Evolutionary conservation across 441 rosid genomes (phyloP).

Genomic region (Jatropha podagrica): DNA sequence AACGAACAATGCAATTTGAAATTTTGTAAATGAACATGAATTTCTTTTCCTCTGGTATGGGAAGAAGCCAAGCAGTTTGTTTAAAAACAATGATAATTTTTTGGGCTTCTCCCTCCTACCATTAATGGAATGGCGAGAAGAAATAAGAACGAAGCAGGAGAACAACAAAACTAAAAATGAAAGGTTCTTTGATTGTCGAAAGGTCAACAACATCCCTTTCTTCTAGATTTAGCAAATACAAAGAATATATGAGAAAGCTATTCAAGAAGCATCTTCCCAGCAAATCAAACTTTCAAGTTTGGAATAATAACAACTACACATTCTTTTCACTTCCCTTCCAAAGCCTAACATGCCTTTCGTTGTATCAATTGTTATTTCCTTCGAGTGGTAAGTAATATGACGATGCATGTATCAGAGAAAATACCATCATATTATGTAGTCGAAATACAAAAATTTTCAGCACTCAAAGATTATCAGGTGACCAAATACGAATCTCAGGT

Average conservation of each 20-base stretch:
- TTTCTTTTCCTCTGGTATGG: not conserved
- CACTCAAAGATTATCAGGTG: slow-evolving; percentile 1
- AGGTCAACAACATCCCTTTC: too few species aligned
- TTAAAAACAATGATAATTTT: too few species aligned
- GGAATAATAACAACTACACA: not conserved
- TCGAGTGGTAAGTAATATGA: too few species aligned
- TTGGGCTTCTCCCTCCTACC: too few species aligned
- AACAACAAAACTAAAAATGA: too few species aligned
- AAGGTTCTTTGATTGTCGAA: too few species aligned
- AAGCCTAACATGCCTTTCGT: too few species aligned
- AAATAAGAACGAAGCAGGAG: too few species aligned
- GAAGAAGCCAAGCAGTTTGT: not conserved
- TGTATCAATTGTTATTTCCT: not conserved
- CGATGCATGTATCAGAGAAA: slow-evolving; percentile 1
- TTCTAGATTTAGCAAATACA: too few species aligned
- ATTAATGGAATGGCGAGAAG: too few species aligned
- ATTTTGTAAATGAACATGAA: not conserved
- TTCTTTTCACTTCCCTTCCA: not conserved
- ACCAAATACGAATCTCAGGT: slow-evolving; percentile 56
- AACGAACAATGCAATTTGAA: not conserved
- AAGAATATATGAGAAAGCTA: too few species aligned
- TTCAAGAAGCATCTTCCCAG: too few species aligned
- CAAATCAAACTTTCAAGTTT: not conserved
- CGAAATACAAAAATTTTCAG: slow-evolving; percentile 2
- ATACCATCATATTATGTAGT: slow-evolving; percentile 4